Conservation (phyloP, 495 filamentous ascomycete species). For the Neurospora hispaniola region DNA sequence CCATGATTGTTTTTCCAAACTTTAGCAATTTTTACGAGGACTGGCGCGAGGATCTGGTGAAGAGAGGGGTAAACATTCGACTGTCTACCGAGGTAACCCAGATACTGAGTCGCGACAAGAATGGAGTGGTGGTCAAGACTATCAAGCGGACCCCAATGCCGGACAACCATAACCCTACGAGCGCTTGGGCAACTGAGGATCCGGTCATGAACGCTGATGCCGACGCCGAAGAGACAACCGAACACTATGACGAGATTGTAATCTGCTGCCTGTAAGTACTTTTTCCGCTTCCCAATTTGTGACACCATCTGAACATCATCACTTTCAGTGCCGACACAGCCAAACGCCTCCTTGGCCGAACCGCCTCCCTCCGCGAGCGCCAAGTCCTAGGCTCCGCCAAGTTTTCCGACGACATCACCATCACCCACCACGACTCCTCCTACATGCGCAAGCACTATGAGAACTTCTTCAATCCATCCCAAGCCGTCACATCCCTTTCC, state of each 20-base stretch:
- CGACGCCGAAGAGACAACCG: constrained; percentile 13
- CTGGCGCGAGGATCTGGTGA: constrained; percentile 51
- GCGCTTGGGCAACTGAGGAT: constrained; percentile 18
- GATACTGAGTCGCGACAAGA: constrained; percentile 45
- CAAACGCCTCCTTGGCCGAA: constrained; percentile 50
- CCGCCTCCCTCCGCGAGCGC: constrained; percentile 53
- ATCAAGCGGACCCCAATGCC: constrained; percentile 19
- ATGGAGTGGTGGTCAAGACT: constrained; percentile 43
- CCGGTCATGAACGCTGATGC: constrained; percentile 14
- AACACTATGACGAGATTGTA: constrained; percentile 61
- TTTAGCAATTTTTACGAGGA: constrained; percentile 59
- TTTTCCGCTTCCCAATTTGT: background rate
- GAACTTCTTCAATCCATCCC: constrained; percentile 45
- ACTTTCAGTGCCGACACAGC: constrained; percentile 51
- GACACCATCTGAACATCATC: background rate
- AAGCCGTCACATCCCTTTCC: constrained; percentile 14
- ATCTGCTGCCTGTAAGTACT: constrained; percentile 46
- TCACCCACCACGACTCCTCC: constrained; percentile 65
- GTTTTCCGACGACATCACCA: constrained; percentile 74
- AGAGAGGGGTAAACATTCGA: constrained; percentile 54
- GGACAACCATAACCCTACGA: constrained; percentile 27
- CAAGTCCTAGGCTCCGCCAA: constrained; percentile 62
- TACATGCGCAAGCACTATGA: constrained; percentile 76
- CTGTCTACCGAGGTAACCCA: constrained; percentile 50
- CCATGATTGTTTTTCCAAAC: constrained; percentile 75